These are phyloP conservation scores for Cadophora luteo-olivacea DNA, from an alignment of 2,329 filamentous ascomycete species.

Conservation along the genomic window DNA sequence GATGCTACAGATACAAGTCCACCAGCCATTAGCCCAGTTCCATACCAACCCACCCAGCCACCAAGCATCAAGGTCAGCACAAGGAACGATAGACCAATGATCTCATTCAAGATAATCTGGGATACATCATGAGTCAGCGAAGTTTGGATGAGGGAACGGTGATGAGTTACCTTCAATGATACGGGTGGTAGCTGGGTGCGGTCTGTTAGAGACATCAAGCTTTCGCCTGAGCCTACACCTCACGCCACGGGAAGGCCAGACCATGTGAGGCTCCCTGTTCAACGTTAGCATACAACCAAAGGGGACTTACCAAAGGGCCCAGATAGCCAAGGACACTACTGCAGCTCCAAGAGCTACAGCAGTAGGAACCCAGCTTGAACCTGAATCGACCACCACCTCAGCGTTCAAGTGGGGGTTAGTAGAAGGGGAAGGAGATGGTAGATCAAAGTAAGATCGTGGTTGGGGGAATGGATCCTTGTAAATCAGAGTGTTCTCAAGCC, in stretches of 20 bases:
- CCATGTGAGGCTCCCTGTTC: slow-evolving; percentile 6
- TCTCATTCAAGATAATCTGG: not conserved
- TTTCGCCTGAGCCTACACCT: slow-evolving; percentile 6
- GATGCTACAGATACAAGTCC: not conserved
- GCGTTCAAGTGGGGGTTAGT: slow-evolving; percentile 1
- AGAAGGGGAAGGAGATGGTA: not conserved
- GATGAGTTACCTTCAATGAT: not conserved
- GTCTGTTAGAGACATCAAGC: slow-evolving; percentile 9
- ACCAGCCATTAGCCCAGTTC: not conserved
- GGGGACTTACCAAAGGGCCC: slow-evolving; percentile 1
- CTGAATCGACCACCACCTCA: slow-evolving; percentile 8
- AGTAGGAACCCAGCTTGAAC: slow-evolving; percentile 3
- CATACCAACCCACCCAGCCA: not conserved
- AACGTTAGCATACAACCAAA: not conserved
- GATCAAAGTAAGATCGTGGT: not conserved
- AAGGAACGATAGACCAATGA: not conserved
- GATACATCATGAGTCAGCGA: not conserved
- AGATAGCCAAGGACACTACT: not conserved
- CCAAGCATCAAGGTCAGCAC: not conserved
- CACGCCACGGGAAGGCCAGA: slow-evolving; percentile 3
- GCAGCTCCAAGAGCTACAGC: slow-evolving; percentile 7
- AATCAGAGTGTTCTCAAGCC: not conserved
- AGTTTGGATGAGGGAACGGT: not conserved
- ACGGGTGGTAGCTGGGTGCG: not conserved
- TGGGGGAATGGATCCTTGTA: not conserved